phyloP scores from a whole-genome alignment of 2,329 filamentous ascomycete genomes.

The Fusarium transvaalense region DNA sequence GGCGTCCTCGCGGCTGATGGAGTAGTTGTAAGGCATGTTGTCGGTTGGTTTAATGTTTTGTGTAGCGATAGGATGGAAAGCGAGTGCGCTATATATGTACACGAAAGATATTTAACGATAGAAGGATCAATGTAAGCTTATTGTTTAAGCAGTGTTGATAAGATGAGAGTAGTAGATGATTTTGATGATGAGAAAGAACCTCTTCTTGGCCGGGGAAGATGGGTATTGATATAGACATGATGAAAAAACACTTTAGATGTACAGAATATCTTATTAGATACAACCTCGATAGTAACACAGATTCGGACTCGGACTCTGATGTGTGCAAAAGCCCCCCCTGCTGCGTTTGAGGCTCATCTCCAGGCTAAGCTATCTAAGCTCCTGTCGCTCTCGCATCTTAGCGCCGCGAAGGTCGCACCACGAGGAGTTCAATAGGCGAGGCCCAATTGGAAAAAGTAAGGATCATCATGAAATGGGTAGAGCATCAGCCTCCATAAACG shows the following conservation, averaged over 20 bases:
- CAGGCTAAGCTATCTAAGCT: constrained; percentile 9
- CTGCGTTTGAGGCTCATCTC: constrained; percentile 26
- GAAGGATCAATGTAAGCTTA: constrained; percentile 28
- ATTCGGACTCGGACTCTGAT: constrained; percentile 26
- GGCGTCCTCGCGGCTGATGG: constrained; percentile 42
- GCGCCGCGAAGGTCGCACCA: not conserved
- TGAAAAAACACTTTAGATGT: not conserved
- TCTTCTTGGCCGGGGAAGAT: constrained; percentile 16
- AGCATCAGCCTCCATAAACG: constrained; percentile 27
- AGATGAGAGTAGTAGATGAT: constrained; percentile 13
- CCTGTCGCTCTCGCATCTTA: constrained; percentile 25
- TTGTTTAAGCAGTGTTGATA: constrained; percentile 7
- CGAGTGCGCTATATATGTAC: not conserved
- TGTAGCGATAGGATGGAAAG: not conserved
- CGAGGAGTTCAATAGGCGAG: constrained; percentile 7
- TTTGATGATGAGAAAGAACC: constrained; percentile 14
- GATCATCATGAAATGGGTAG: not conserved
- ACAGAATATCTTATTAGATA: not conserved
- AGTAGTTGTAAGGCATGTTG: constrained; percentile 44
- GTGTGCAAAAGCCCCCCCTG: constrained; percentile 4
- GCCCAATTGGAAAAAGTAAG: constrained; percentile 2
- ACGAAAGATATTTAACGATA: not conserved
- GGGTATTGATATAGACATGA: constrained; percentile 34
- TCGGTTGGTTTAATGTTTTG: not conserved
- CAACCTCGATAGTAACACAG: not conserved